phyloP scores from a whole-genome alignment of 495 filamentous ascomycete genomes.

The Penicillium mononematosum region DNA sequence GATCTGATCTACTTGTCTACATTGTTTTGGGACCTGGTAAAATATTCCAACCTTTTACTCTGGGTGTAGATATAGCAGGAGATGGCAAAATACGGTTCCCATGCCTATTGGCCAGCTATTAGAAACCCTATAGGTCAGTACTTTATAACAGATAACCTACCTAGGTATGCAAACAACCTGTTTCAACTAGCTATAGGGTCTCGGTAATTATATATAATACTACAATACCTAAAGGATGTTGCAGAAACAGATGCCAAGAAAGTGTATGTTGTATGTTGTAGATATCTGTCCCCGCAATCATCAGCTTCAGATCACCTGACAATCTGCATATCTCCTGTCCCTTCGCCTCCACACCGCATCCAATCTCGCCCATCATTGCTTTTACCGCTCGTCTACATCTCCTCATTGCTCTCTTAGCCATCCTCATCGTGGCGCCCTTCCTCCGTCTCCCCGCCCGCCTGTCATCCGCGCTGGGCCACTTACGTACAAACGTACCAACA shows the following conservation, averaged over 20 bases:
- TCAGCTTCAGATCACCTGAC: constrained; percentile 18
- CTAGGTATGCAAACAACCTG: background rate
- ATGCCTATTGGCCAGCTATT: background rate
- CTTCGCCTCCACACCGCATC: constrained; percentile 4
- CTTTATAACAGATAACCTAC: background rate
- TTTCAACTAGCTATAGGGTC: background rate
- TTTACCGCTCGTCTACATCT: constrained; percentile 38
- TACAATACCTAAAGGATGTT: too few relatives aligned
- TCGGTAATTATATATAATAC: too few relatives aligned
- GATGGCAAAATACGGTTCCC: too few relatives aligned
- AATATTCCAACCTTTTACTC: too few relatives aligned
- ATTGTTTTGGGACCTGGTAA: too few relatives aligned
- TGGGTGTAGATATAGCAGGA: too few relatives aligned
- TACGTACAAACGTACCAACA: constrained; percentile 41
- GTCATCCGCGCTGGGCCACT: constrained; percentile 60
- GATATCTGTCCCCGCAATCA: constrained; percentile 10
- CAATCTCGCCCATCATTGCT: constrained; percentile 23
- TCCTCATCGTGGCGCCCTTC: constrained; percentile 75
- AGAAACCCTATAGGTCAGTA: background rate
- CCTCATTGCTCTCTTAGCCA: constrained; percentile 59
- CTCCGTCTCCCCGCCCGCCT: constrained; percentile 55
- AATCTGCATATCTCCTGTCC: constrained; percentile 1
- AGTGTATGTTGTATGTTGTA: background rate
- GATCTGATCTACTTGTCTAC: too few relatives aligned
- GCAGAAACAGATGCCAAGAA: constrained; percentile 3